phyloP scores from a whole-genome alignment of 306 rosid species.

The Rosa chinensis region DNA sequence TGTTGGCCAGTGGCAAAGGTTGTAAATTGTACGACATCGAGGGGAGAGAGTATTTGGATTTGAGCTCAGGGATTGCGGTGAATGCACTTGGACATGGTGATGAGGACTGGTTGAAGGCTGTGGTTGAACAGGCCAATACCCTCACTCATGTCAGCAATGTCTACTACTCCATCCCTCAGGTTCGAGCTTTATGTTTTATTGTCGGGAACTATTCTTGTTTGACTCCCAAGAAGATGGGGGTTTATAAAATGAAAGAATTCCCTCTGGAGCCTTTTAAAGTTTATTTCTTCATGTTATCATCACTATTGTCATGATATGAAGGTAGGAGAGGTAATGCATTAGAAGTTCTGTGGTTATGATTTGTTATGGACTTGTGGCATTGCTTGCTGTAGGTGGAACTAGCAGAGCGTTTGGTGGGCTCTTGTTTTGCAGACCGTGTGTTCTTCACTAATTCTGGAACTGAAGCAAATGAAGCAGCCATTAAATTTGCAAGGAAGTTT shows the following conservation, averaged over 20 bases:
- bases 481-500: slow-evolving; percentile 85
- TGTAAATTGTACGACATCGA: slow-evolving; percentile 73
- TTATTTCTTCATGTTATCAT: background rate
- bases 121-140: slow-evolving; percentile 58
- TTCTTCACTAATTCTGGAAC: slow-evolving; percentile 91
- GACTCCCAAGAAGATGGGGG: background rate
- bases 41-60: slow-evolving; percentile 76
- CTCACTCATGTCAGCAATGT: slow-evolving; percentile 88
- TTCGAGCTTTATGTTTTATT: slow-evolving; percentile 14
- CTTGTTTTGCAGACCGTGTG: slow-evolving; percentile 87
- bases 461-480: slow-evolving; percentile 94
- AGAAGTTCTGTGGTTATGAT: background rate
- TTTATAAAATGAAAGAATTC: background rate
- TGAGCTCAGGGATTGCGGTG: slow-evolving; percentile 79
- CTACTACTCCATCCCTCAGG: slow-evolving; percentile 81
- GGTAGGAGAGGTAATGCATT: background rate
- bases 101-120: slow-evolving; percentile 74
- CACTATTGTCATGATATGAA: background rate
- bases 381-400: slow-evolving; percentile 68
- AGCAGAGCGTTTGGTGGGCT: slow-evolving; percentile 66
- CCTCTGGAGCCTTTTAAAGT: background rate
- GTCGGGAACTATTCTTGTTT: background rate
- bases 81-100: slow-evolving; percentile 85
- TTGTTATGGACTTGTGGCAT: slow-evolving; percentile 4
- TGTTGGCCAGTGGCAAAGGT: slow-evolving; percentile 67